These are phyloP conservation scores for Claviceps sorghi DNA, from an alignment of 2,329 filamentous ascomycete genomes.

Conservation along the genomic window DNA sequence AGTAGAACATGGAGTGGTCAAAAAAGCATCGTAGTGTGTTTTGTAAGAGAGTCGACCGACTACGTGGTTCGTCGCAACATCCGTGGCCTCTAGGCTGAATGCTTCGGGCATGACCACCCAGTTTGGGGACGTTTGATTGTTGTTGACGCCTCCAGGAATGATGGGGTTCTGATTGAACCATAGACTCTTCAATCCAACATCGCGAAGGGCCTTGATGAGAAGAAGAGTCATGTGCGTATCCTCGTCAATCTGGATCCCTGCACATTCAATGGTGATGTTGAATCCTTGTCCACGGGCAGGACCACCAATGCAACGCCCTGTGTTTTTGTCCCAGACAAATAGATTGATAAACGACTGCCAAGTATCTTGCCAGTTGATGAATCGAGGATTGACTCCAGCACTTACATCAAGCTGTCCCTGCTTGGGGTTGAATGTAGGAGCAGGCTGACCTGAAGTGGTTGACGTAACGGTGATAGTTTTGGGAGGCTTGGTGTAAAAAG, in stretches of 20 bases:
- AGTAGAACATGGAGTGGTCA: constrained; percentile 20
- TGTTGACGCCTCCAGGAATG: constrained; percentile 19
- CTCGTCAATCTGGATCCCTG: constrained; percentile 22
- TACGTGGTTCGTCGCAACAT: constrained; percentile 17
- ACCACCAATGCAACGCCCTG: constrained; percentile 19
- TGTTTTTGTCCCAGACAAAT: constrained; percentile 24
- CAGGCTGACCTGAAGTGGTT: constrained; percentile 14
- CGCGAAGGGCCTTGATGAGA: constrained; percentile 23
- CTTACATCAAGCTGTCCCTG: constrained; percentile 18
- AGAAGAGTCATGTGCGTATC: constrained; percentile 26
- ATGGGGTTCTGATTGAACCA: constrained; percentile 26
- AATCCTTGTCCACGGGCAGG: constrained; percentile 21
- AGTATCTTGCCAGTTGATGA: constrained; percentile 25
- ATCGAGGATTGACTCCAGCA: constrained; percentile 22
- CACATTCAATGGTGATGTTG: constrained; percentile 23
- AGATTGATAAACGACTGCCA: constrained; percentile 25
- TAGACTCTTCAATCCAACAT: constrained; percentile 23
- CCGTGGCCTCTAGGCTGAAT: constrained; percentile 21
- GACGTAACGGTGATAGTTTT: constrained; percentile 11
- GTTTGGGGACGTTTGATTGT: constrained; percentile 14
- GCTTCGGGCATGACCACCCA: constrained; percentile 27
- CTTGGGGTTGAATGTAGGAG: constrained; percentile 16
- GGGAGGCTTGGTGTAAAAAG: constrained; percentile 17
- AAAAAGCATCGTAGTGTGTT: constrained; percentile 23
- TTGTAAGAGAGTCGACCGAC: constrained; percentile 23